Conservation (phyloP, 1,284 basidiomycete species). For the Ustilago cynodontis region DNA sequence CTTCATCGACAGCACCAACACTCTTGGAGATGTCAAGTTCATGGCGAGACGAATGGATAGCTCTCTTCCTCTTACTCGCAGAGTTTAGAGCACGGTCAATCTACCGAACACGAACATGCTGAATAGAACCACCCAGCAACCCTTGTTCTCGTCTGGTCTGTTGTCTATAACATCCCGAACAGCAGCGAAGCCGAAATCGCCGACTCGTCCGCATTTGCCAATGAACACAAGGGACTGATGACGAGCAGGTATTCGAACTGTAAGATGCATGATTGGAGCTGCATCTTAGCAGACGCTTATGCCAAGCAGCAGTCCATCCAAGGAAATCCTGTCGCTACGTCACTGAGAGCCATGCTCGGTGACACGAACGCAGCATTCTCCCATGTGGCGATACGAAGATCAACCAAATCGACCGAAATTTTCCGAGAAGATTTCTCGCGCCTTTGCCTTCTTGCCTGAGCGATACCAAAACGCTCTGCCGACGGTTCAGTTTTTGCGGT, state of each 20-base stretch:
- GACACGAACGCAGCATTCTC: not conserved
- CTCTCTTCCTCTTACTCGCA: not conserved
- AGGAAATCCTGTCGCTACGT: not conserved
- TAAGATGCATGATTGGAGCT: too few relatives aligned
- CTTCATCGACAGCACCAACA: not conserved
- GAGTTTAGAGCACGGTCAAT: not conserved
- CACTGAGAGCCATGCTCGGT: not conserved
- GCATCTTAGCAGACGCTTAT: too few relatives aligned
- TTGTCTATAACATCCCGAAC: not conserved
- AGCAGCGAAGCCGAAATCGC: not conserved
- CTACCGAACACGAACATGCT: too few relatives aligned
- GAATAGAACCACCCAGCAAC: not conserved
- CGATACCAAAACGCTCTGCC: not conserved
- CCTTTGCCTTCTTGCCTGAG: not conserved
- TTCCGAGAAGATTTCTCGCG: conserved; percentile 8
- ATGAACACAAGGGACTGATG: too few relatives aligned
- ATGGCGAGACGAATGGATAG: too few relatives aligned
- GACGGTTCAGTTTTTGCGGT: not conserved
- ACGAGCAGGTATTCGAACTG: not conserved
- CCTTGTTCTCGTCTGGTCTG: not conserved
- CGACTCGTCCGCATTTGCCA: too few relatives aligned
- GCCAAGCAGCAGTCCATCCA: too few relatives aligned
- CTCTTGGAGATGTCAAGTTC: not conserved
- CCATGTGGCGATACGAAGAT: not conserved
- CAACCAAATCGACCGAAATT: conserved; percentile 5